Percentiles rank a stretch among this genome's conserved stretches.
These are phyloP conservation scores for Umbilicus rupestris DNA, from an alignment of 164 flowering plant species.

Conservation along the genomic window DNA sequence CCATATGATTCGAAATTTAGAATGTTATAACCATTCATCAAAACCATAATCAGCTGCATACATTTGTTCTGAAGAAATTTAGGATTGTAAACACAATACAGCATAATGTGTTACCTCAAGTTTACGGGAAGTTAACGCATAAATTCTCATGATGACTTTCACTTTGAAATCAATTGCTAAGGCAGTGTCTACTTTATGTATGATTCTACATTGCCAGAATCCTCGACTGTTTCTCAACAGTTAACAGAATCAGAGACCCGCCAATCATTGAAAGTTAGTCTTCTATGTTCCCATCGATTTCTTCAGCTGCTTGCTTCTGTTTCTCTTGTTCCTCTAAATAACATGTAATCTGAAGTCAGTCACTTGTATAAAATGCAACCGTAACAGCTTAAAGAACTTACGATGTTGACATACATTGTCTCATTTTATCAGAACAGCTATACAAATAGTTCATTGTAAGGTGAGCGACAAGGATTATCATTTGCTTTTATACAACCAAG, in stretches of 20 bases:
- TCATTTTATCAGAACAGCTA: background rate
- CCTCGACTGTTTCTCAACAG: background rate
- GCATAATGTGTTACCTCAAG: too few species aligned
- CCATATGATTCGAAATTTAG: too few species aligned
- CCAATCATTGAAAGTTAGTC: background rate
- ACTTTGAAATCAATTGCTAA: too few species aligned
- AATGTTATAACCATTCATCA: too few species aligned
- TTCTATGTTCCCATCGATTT: background rate
- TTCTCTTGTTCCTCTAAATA: slow-evolving; percentile 9
- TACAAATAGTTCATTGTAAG: background rate
- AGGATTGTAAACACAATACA: too few species aligned
- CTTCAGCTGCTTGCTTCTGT: slow-evolving; percentile 8
- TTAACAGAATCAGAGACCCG: background rate
- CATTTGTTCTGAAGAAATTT: too few species aligned
- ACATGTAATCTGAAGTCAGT: background rate
- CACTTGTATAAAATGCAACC: background rate
- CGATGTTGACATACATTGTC: background rate
- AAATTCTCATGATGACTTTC: too few species aligned
- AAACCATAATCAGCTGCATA: too few species aligned
- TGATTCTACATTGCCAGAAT: background rate
- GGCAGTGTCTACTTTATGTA: background rate
- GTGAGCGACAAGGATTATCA: background rate
- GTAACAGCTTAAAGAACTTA: background rate
- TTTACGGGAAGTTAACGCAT: too few species aligned
- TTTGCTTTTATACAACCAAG: background rate